A percentile compares a stretch with the other conserved stretches of the same genome.
These are phyloP conservation scores for Solanum bukasovii DNA, from an alignment of 257 asterid genomes.

Conservation along the genomic window DNA sequence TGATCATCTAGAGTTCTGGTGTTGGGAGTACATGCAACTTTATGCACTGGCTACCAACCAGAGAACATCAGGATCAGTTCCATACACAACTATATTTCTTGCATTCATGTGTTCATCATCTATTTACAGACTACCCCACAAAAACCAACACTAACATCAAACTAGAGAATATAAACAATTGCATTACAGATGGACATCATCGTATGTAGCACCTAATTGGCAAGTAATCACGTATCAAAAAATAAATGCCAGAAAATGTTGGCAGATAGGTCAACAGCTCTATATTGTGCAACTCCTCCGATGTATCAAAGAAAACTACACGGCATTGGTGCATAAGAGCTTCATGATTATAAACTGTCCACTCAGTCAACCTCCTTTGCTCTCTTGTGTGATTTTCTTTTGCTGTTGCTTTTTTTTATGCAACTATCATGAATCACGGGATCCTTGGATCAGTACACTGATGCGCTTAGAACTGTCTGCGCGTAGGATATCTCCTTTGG, in stretches of 20 bases:
- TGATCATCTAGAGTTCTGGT: not conserved
- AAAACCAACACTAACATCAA: not conserved
- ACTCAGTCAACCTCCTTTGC: conserved; percentile 43
- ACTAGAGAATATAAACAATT: not conserved
- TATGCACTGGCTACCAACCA: not conserved
- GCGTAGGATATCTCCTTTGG: conserved; percentile 57
- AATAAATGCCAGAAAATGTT: not conserved
- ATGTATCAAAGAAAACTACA: not conserved
- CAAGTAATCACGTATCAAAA: not conserved
- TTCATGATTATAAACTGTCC: not conserved
- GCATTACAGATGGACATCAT: not conserved
- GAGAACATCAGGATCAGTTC: not conserved
- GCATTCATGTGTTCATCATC: not conserved
- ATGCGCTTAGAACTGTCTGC: conserved; percentile 63
- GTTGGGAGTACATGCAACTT: not conserved
- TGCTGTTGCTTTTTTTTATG: conserved; percentile 18
- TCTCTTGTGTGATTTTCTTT: conserved; percentile 40
- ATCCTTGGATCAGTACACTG: conserved; percentile 52
- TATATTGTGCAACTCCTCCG: not conserved
- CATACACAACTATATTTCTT: not conserved
- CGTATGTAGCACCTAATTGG: not conserved
- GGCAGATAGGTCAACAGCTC: not conserved
- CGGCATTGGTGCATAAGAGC: not conserved
- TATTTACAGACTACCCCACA: not conserved
- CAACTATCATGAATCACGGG: conserved; percentile 47